phyloP scores from a whole-genome alignment of 306 rosid genomes.

The Cucurbita argyrosperma region DNA sequence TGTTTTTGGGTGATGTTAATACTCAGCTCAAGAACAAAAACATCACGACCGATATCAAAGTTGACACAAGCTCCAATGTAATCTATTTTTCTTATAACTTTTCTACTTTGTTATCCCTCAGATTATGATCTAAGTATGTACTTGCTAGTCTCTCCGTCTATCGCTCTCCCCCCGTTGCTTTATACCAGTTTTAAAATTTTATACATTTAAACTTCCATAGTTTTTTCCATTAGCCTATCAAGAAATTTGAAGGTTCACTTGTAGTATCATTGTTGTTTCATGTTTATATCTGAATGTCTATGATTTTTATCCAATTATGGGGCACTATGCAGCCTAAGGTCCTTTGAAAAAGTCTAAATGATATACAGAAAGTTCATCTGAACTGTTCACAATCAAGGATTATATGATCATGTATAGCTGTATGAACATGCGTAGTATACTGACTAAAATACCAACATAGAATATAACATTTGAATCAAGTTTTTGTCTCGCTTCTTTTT shows the following conservation, averaged over 20 bases:
- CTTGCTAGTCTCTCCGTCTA: neutral
- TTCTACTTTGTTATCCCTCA: neutral
- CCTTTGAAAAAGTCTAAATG: neutral
- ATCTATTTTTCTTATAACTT: neutral
- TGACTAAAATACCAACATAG: neutral
- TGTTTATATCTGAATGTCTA: neutral
- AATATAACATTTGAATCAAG: neutral
- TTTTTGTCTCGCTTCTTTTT: neutral
- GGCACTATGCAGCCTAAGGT: neutral
- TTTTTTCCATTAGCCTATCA: neutral
- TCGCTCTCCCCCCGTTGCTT: neutral
- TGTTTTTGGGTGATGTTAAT: constrained; percentile 61
- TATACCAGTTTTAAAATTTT: neutral
- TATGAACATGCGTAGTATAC: neutral
- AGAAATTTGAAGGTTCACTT: neutral
- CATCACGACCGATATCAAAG: constrained; percentile 74
- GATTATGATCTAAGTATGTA: neutral
- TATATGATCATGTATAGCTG: neutral
- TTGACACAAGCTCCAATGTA: constrained; percentile 68
- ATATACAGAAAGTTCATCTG: neutral
- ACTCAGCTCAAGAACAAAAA: constrained; percentile 71
- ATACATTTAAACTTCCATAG: neutral
- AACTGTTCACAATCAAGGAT: neutral
- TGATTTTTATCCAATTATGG: neutral
- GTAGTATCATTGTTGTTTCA: neutral